Evolutionary conservation across 176 grass and related monocot genomes (phyloP).

Genomic region (Tillandsia leiboldiana): DNA sequence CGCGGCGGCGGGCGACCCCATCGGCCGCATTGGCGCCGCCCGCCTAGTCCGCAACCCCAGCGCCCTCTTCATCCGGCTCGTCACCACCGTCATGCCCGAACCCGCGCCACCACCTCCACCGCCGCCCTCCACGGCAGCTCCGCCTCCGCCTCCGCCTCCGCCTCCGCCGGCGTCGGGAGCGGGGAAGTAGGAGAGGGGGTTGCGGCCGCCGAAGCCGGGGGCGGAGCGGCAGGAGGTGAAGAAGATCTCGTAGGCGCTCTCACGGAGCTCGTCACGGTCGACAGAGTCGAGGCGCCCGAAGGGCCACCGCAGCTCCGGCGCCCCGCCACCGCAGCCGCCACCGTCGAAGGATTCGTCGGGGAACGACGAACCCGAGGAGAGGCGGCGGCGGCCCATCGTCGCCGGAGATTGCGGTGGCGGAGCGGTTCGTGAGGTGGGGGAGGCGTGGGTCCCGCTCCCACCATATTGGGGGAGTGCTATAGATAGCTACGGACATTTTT

Average conservation of each 20-base stretch:
- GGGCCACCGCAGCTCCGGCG: constrained; percentile 44
- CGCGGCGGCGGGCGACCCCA: constrained; percentile 5
- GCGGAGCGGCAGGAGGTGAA: constrained; percentile 33
- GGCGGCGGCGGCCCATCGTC: constrained; percentile 20
- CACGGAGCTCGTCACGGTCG: constrained; percentile 31
- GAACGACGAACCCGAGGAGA: constrained; percentile 16
- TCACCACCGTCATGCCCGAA: constrained; percentile 34
- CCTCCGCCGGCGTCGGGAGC: not conserved
- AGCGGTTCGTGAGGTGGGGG: not conserved
- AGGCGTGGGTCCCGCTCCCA: not conserved
- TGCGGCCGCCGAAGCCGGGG: constrained; percentile 12
- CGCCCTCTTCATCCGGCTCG: constrained; percentile 42
- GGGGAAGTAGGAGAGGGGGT: not conserved
- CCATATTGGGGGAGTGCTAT: not conserved
- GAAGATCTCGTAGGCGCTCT: constrained; percentile 53
- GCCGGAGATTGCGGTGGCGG: not conserved
- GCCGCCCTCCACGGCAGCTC: not conserved
- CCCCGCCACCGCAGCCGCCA: constrained; percentile 4
- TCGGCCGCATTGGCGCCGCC: constrained; percentile 24
- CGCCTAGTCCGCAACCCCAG: constrained; percentile 39
- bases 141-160: not conserved
- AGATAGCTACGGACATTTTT: not conserved
- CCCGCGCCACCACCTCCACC: not conserved
- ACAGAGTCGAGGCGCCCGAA: constrained; percentile 41
- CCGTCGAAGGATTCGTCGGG: not conserved